These are phyloP conservation scores for Apocynum venetum DNA, from an alignment of 257 asterid genomes.

Conservation along the genomic window DNA sequence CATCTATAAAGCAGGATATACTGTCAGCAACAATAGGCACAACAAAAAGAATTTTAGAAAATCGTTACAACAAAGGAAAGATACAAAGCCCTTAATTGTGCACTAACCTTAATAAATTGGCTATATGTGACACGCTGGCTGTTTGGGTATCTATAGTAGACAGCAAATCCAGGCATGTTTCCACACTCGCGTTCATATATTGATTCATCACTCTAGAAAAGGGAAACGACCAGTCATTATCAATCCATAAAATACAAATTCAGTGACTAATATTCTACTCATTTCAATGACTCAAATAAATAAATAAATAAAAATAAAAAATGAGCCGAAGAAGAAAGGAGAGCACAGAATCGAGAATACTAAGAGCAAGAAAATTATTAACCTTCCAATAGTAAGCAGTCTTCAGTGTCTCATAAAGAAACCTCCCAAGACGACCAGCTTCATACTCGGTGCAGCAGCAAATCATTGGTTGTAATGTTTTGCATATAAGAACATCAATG, in stretches of 20 bases:
- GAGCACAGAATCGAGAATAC: neutral
- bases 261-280: no score
- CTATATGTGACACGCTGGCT: constrained; percentile 95
- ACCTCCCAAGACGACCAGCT: constrained; percentile 94
- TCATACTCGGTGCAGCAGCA: constrained; percentile 99
- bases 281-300: neutral
- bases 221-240: neutral
- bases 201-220: constrained; percentile 78
- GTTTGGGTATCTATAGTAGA: constrained; percentile 92
- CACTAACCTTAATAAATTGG: constrained; percentile 88
- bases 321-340: neutral
- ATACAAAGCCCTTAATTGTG: neutral
- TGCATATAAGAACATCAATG: constrained; percentile 94
- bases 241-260: neutral
- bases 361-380: constrained; percentile 8
- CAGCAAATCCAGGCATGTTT: constrained; percentile 99
- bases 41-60: neutral
- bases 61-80: neutral
- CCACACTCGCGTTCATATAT: constrained; percentile 97
- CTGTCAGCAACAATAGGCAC: neutral
- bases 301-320: no score
- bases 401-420: constrained; percentile 85
- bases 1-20: neutral
- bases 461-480: constrained; percentile 98
- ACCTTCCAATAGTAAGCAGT: constrained; percentile 99